Evolutionary conservation across 495 filamentous ascomycete genomes (phyloP), one percentile per base, ranked within the genome.

Genomic region (Penicillium salamii): DNA sequence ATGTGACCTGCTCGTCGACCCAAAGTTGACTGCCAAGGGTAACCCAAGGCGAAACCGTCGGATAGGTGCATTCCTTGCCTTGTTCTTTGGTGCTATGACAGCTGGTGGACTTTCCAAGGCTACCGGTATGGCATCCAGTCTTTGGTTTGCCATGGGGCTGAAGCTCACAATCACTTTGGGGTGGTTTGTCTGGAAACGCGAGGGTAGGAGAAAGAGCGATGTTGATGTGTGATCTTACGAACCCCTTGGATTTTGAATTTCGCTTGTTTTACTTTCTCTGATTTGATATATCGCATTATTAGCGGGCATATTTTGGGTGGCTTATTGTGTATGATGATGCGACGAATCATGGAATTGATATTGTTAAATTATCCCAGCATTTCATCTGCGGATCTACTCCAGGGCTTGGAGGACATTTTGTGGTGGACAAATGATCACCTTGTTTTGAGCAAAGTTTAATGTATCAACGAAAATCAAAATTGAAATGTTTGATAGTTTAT

Each of bases 1-100:
- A 31, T 85, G 81, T 55, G 85, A 88, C 52, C 55, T 89, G 1
- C 50, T 73, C 3, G 54, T 69, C 2, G 70, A 73, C 43, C 53
- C 60, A 13, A 62, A 67, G 1, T 40, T 72, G 3, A 61, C 45
- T 14, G 37, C 51, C 0, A 46, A 48, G 18, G 46, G 42, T 1
- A 71, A 71, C 29, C 57, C 55, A 0, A 66, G 61, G 37, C 57
- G 68, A 3, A 70, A 74, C 35, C 57, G 68, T 7, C 50, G 68
- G 3, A 46, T 66, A 5, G 70, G 54, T 0, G 59, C 62, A 2
- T 70, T 74, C 20, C 29, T 72, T 7, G 63, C 65, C 0, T 40
- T 70, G 12, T 69, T 72, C 21, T 34, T 68, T 2, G 70, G 70
- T 12, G 68, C 70, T 0, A 70, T 72, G 65, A 68, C 67, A 0